Evolutionary conservation across 2,329 filamentous ascomycete genomes (phyloP), one percentile per base, ranked within the genome.

Genomic region (Phialemonium atrogriseum): DNA sequence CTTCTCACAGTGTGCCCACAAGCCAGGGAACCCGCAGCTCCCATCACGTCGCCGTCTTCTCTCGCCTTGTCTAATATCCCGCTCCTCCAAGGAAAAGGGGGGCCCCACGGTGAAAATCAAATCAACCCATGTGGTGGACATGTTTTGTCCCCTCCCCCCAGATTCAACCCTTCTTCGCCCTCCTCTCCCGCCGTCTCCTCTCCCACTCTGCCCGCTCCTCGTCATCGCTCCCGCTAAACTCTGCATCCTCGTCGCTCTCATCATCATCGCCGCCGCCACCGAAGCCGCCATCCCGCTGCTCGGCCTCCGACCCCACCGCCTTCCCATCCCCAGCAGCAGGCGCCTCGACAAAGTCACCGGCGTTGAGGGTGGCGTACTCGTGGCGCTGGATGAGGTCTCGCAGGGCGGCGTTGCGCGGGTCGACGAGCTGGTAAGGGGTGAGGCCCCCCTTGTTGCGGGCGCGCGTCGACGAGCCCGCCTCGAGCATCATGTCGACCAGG

Each of bases 401-500:
- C 33, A 88, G 62, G 32, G 66, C 70, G 15, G 51, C 50, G 56
- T 88, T 85, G 28, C 68, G 51, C 11, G 83, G 84, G 56, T 89
- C 84, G 33, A 80, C 79, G 39, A 89, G 70, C 56, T 87, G 79
- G 33, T 71, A 51, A 17, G 84, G 70, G 30, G 78, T 84, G 37
- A 86, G 68, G 47, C 80, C 79, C 32, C 75, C 80, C 58, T 80
- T 82, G 63, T 89, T 89, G 55, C 63, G 64, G 47, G 64, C 45
- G 38, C 72, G 66, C 34, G 71, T 57, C 57, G 58, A 68, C 30
- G 63, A 69, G 36, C 85, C 85, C 33, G 84, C 84, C 60, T 91
- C 84, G 42, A 89, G 70, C 68, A 93, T 77, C 68, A 91, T 85
- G 46, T 80, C 71, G 44, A 89, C 71, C 33, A 91, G 68, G 12